Percentiles rank a stretch among this genome's conserved stretches.
Conservation (phyloP, 805 yeast species). For the Teunomyces aglyptinius region DNA sequence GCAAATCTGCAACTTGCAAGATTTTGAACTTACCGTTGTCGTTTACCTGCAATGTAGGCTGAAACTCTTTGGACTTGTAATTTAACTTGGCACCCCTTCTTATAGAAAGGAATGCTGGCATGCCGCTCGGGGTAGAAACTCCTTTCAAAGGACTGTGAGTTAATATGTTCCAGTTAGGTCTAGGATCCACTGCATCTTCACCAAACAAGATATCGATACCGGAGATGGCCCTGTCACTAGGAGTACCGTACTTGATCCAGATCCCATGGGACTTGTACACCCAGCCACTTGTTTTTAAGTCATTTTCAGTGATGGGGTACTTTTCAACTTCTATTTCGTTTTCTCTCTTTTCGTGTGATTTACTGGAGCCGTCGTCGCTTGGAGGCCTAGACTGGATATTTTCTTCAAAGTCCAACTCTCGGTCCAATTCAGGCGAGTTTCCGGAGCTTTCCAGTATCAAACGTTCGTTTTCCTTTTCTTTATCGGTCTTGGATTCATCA, state of each 20-base stretch:
- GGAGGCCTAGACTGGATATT: constrained; percentile 2
- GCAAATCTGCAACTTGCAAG: constrained; percentile 88
- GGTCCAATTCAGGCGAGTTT: constrained; percentile 1
- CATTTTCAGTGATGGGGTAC: constrained; percentile 32
- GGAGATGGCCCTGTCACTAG: constrained; percentile 41
- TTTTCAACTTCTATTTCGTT: constrained; percentile 13
- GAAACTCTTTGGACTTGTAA: constrained; percentile 22
- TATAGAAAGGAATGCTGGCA: constrained; percentile 30
- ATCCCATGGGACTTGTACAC: constrained; percentile 45
- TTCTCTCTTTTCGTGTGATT: constrained; percentile 1
- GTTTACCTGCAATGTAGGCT: constrained; percentile 34
- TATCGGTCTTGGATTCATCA: constrained; percentile 6
- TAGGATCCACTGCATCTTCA: constrained; percentile 68
- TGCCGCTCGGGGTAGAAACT: constrained; percentile 18
- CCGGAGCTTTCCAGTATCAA: background rate
- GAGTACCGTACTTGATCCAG: constrained; percentile 58
- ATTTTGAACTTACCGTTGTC: constrained; percentile 63
- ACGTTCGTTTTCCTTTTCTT: constrained; percentile 6
- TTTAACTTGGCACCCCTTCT: constrained; percentile 35
- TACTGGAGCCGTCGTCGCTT: constrained; percentile 1
- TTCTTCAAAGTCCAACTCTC: constrained; percentile 1
- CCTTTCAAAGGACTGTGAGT: constrained; percentile 21
- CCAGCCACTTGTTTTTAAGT: constrained; percentile 48
- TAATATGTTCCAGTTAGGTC: constrained; percentile 61
- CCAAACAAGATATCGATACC: constrained; percentile 75